Conservation (phyloP, 148 eudicot genomes). For the Nepenthes mirabilis region DNA sequence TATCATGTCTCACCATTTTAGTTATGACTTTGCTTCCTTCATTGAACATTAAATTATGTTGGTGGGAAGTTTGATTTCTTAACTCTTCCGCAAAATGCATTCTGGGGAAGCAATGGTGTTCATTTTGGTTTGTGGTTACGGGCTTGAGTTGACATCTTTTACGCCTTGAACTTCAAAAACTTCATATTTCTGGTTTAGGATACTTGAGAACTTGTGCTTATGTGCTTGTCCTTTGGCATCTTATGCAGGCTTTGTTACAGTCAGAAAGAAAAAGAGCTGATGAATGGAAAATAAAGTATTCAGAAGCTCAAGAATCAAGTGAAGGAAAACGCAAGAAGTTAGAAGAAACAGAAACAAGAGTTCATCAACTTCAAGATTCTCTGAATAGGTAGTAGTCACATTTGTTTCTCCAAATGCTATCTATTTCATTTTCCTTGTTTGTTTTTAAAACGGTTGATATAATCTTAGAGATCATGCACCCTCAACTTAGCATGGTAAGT, state of each 20-base stretch:
- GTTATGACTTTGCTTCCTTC: too few species aligned
- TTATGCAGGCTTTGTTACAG: slow-evolving; percentile 45
- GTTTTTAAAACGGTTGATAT: not conserved
- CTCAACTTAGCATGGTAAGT: too few species aligned
- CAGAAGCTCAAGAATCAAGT: slow-evolving; percentile 56
- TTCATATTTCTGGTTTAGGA: not conserved
- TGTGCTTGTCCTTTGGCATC: slow-evolving; percentile 3
- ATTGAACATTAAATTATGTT: too few species aligned
- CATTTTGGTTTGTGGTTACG: too few species aligned
- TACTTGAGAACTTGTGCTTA: not conserved
- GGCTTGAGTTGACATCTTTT: not conserved
- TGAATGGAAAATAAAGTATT: slow-evolving; percentile 58
- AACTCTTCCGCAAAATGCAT: too few species aligned
- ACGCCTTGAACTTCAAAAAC: not conserved
- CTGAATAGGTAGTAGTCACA: slow-evolving; percentile 50
- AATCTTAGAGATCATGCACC: too few species aligned
- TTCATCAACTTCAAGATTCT: slow-evolving; percentile 80
- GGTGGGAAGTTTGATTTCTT: too few species aligned
- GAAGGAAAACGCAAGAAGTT: slow-evolving; percentile 61
- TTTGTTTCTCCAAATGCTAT: not conserved
- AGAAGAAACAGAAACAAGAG: slow-evolving; percentile 90
- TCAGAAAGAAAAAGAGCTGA: slow-evolving; percentile 65
- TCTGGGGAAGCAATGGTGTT: too few species aligned
- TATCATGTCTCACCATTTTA: too few species aligned
- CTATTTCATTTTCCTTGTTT: not conserved